These are phyloP conservation scores for Backusella tuberculispora DNA, from an alignment of 192 early-diverging fungal species.

Conservation along the genomic window DNA sequence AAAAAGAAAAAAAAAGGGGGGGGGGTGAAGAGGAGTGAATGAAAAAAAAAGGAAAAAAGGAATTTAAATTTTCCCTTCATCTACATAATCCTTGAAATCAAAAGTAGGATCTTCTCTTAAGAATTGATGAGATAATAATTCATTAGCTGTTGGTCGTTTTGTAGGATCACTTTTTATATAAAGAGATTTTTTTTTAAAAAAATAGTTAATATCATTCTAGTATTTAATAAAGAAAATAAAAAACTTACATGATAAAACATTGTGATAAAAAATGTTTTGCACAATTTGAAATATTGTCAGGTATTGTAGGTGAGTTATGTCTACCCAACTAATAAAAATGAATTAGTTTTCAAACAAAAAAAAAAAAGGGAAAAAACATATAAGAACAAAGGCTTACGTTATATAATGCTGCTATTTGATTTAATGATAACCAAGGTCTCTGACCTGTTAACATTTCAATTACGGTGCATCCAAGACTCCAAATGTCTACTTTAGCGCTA, in stretches of 20 bases:
- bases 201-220: background rate
- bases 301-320: slow-evolving; percentile 79
- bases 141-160: slow-evolving; percentile 73
- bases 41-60: background rate
- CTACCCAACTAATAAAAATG: slow-evolving; percentile 79
- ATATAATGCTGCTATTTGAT: slow-evolving; percentile 61
- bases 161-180: slow-evolving; percentile 66
- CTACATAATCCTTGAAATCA: slow-evolving; percentile 43
- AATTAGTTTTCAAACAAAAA: too few relatives aligned
- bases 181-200: slow-evolving; percentile 5
- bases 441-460: slow-evolving; percentile 97
- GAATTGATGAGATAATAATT: slow-evolving; percentile 74
- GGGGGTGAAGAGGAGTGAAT: too few relatives aligned
- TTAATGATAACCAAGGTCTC: slow-evolving; percentile 68
- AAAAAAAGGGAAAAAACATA: slow-evolving; percentile 26
- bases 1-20: too few relatives aligned
- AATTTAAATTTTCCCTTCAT: slow-evolving; percentile 24
- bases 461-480: slow-evolving; percentile 86
- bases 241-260: slow-evolving; percentile 76
- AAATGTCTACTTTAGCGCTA: slow-evolving; percentile 95
- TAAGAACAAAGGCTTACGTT: slow-evolving; percentile 40
- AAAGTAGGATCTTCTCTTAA: slow-evolving; percentile 53
- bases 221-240: background rate
- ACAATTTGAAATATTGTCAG: slow-evolving; percentile 63
- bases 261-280: slow-evolving; percentile 73